Base-by-base conservation (phyloP, 2,329 filamentous ascomycete genomes). In the Nothomitra cinnamomea region DNA sequence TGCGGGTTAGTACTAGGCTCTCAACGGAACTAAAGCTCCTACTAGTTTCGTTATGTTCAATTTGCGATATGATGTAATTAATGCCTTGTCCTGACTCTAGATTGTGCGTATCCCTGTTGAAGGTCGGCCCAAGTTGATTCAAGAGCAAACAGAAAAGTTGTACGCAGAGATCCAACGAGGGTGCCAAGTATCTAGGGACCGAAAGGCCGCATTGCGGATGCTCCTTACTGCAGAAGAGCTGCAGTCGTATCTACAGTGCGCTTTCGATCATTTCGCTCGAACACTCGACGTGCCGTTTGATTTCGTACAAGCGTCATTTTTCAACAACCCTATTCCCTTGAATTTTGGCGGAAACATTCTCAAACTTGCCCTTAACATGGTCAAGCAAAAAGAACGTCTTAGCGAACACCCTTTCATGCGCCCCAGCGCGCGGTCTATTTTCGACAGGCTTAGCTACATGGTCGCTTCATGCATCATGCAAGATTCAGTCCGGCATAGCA, bases 311-410 rank as follows among this genome's bases (percentile, higher is more conserved):
- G 69, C 69, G 3, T 69, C 72, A 1, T 66, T 72, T 6, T 59
- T 61, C 2, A 66, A 68, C 40, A 73, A 68, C 52, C 72, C 72
- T 0, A 72, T 75, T 57, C 69, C 72, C 38, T 61, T 61, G 15
- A 67, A 73, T 53, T 74, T 76, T 60, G 69, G 70, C n/a, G 72
- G 70, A 2, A 72, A 75, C 56, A 74, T 75, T 17, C 61, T 75
- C 3, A 69, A 72, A 54, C 63, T 75, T 1, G 72, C 71, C 12
- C 64, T 70, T 6, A 64, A 64, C 10, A 64, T 71, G 5, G 68
- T 64, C 56, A 58, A 66, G 38, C 51, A 61, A 61, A 60, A 25
- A 56, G 38, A 51, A 61, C 28, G 17, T n/a, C n/a, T n/a, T n/a
- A n/a, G n/a, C n/a, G n/a, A n/a, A n/a, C n/a, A n/a, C n/a, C n/a